Conservation (phyloP, 2,329 filamentous ascomycete genomes). For the Davidsoniella eucalypti region DNA sequence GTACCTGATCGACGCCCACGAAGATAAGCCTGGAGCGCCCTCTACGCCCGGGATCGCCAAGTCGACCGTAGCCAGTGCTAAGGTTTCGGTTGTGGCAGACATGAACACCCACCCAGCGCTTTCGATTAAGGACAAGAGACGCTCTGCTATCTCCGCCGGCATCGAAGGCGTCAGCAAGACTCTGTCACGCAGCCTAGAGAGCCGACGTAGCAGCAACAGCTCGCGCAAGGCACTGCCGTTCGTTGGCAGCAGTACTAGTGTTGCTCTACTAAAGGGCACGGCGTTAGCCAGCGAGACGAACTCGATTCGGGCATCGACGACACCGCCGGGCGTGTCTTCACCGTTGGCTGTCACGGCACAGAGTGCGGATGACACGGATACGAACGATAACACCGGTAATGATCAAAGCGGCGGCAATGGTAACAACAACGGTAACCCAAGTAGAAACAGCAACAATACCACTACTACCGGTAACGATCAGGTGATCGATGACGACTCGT, state of each 20-base stretch:
- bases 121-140: slow-evolving; percentile 25
- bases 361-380: slow-evolving; percentile 1
- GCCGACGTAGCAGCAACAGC: slow-evolving; percentile 70
- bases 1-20: slow-evolving; percentile 86
- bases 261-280: slow-evolving; percentile 30
- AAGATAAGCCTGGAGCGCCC: slow-evolving; percentile 83
- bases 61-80: slow-evolving; percentile 75
- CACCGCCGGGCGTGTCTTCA: slow-evolving; percentile 14
- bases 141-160: slow-evolving; percentile 31
- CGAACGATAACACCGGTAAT: too few relatives aligned
- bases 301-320: slow-evolving; percentile 33
- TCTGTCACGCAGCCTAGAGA: slow-evolving; percentile 76
- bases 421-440: too few relatives aligned
- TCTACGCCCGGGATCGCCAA: slow-evolving; percentile 86
- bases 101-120: slow-evolving; percentile 31
- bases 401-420: too few relatives aligned
- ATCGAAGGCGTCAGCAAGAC: slow-evolving; percentile 63
- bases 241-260: slow-evolving; percentile 25
- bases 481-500: neutral
- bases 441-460: neutral
- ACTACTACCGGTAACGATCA: too few relatives aligned
- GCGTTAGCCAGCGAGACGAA: slow-evolving; percentile 42
- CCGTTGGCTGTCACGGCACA: slow-evolving; percentile 2
- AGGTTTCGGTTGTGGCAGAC: slow-evolving; percentile 71
- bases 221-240: slow-evolving; percentile 60